Percentiles rank a stretch among this genome's conserved stretches.
Conservation (phyloP, 805 yeast genomes). For the Candida michaelii region DNA sequence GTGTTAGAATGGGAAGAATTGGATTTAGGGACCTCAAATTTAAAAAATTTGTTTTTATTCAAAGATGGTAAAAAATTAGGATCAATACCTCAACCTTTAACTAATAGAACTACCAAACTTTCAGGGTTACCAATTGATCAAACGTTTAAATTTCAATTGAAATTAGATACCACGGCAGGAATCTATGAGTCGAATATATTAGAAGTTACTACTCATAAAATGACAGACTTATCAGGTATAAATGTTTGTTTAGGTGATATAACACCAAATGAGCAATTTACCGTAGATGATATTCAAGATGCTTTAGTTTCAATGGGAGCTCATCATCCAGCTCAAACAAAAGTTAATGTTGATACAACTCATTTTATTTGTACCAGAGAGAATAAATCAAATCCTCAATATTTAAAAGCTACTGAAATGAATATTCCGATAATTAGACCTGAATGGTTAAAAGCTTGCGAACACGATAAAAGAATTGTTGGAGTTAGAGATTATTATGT, state of each 20-base stretch:
- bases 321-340: constrained; percentile 59
- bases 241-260: constrained; percentile 87
- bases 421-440: constrained; percentile 95
- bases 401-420: constrained; percentile 73
- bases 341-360: constrained; percentile 86
- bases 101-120: constrained; percentile 77
- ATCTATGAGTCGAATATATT: constrained; percentile 64
- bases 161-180: constrained; percentile 90
- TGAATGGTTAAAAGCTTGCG: constrained; percentile 96
- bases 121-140: constrained; percentile 91
- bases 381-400: constrained; percentile 66
- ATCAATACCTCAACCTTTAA: constrained; percentile 77
- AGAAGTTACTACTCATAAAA: constrained; percentile 81
- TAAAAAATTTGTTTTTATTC: constrained; percentile 73
- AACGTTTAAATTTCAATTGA: constrained; percentile 73
- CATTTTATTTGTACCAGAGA: constrained; percentile 75
- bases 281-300: constrained; percentile 54
- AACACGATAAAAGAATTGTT: constrained; percentile 79
- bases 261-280: constrained; percentile 50
- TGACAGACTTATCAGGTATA: constrained; percentile 94
- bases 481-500: constrained; percentile 88
- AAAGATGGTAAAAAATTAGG: constrained; percentile 76
- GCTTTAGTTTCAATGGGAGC: constrained; percentile 77
- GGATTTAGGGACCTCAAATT: constrained; percentile 76
- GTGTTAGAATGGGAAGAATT: constrained; percentile 93